A percentile compares a stretch with the other conserved stretches of the same genome.
These are phyloP conservation scores for Xylogone sp. DNA, from an alignment of 2,329 filamentous ascomycete species.

Conservation along the genomic window DNA sequence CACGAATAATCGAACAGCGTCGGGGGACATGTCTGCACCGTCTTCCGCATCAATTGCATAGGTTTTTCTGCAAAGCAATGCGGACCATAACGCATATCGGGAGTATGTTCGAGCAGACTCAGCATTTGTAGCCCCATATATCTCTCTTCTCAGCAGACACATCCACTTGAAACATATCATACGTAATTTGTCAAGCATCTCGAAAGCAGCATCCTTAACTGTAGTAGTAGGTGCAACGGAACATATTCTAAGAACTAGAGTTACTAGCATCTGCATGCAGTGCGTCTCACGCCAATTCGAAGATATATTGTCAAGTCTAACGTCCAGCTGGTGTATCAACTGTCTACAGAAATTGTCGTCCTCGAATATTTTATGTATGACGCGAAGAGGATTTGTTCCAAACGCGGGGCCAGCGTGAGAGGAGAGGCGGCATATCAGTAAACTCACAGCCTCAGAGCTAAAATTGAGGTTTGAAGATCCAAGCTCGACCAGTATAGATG, in stretches of 20 bases:
- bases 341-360: conserved; percentile 46
- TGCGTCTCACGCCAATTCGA: conserved; percentile 56
- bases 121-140: conserved; percentile 33
- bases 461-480: conserved; percentile 56
- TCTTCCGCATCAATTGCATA: conserved; percentile 25
- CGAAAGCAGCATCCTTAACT: conserved; percentile 3
- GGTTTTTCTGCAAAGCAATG: conserved; percentile 51
- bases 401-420: conserved; percentile 50
- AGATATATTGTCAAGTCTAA: conserved; percentile 41
- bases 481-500: conserved; percentile 44
- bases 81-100: conserved; percentile 47
- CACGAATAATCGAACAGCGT: conserved; percentile 29
- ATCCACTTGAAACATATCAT: conserved; percentile 47
- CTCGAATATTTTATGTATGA: conserved; percentile 44
- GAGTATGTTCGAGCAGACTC: conserved; percentile 35
- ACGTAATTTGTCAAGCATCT: conserved; percentile 39
- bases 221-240: conserved; percentile 13
- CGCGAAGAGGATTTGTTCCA: conserved; percentile 33
- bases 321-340: conserved; percentile 43
- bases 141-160: conserved; percentile 39
- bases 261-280: conserved; percentile 55
- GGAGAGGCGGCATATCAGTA: conserved; percentile 47
- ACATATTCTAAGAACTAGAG: conserved; percentile 40
- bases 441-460: conserved; percentile 45
- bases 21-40: background rate